Evolutionary conservation across 116 monocot species (phyloP).

Genomic region (Iris pallida): DNA sequence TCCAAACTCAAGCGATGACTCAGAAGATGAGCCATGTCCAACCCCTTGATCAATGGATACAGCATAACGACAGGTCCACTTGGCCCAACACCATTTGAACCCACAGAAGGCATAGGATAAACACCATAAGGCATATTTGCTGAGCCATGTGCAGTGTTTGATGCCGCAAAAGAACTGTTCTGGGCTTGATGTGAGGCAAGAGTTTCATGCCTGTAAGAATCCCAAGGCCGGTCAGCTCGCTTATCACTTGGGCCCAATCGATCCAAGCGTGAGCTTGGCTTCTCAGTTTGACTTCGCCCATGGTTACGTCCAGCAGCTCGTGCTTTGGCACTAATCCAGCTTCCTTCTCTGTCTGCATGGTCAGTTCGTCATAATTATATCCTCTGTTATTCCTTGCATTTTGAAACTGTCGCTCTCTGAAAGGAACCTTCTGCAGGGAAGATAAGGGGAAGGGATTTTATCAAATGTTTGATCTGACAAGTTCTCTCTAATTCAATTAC

Average conservation of each 20-base stretch:
- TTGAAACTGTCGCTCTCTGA: slow-evolving; percentile 28
- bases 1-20: slow-evolving; percentile 46
- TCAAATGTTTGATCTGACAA: too few species aligned
- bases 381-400: slow-evolving; percentile 32
- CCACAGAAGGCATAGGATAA: neutral
- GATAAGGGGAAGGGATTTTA: neutral
- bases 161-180: slow-evolving; percentile 13
- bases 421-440: slow-evolving; percentile 32
- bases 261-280: slow-evolving; percentile 10
- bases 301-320: slow-evolving; percentile 18
- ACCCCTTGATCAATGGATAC: slow-evolving; percentile 34
- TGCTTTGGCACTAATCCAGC: slow-evolving; percentile 32
- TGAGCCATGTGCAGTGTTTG: slow-evolving; percentile 13
- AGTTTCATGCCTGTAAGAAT: slow-evolving; percentile 30
- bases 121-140: slow-evolving; percentile 14
- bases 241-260: slow-evolving; percentile 7
- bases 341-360: slow-evolving; percentile 30
- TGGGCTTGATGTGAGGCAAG: slow-evolving; percentile 13
- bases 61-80: slow-evolving; percentile 39
- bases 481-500: neutral
- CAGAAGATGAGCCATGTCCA: slow-evolving; percentile 19
- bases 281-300: slow-evolving; percentile 33
- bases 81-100: neutral
- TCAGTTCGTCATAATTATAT: slow-evolving; percentile 29
- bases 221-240: slow-evolving; percentile 18